Evolutionary conservation across 106 monocot species (phyloP).

Genomic region (Dendrobium chrysotoxum): DNA sequence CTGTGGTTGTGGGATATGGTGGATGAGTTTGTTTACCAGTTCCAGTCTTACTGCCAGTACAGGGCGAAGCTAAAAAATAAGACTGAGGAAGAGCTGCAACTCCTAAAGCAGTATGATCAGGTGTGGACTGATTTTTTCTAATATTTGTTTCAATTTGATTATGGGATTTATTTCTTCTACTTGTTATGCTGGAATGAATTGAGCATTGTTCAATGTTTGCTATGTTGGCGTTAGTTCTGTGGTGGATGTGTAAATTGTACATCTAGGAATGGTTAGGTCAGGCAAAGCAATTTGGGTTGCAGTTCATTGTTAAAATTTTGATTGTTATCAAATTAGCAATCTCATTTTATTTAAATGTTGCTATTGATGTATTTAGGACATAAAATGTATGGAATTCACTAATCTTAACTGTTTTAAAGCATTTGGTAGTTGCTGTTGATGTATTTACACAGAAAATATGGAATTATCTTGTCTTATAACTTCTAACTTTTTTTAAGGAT

Average conservation of each 20-base stretch:
- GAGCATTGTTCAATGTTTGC: not conserved
- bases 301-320: not conserved
- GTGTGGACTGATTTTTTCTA: conserved; percentile 13
- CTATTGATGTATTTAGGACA: not conserved
- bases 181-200: not conserved
- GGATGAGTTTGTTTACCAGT: conserved; percentile 97
- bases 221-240: not conserved
- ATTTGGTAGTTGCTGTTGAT: not conserved
- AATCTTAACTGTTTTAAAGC: not conserved
- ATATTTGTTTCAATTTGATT: not conserved
- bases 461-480: not conserved
- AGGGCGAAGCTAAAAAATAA: conserved; percentile 79
- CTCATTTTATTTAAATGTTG: not conserved
- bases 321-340: not conserved
- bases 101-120: conserved; percentile 78
- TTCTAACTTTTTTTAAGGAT: too few species aligned
- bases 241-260: not conserved
- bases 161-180: not conserved
- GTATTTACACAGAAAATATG: not conserved
- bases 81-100: conserved; percentile 74
- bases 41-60: conserved; percentile 91
- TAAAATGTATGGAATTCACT: not conserved
- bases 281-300: not conserved
- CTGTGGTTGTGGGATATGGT: conserved; percentile 99
- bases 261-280: not conserved